Evolutionary conservation across 2,329 filamentous ascomycete species (phyloP), one percentile per base, ranked within the genome.

Genomic region (Dendryphion nanum): DNA sequence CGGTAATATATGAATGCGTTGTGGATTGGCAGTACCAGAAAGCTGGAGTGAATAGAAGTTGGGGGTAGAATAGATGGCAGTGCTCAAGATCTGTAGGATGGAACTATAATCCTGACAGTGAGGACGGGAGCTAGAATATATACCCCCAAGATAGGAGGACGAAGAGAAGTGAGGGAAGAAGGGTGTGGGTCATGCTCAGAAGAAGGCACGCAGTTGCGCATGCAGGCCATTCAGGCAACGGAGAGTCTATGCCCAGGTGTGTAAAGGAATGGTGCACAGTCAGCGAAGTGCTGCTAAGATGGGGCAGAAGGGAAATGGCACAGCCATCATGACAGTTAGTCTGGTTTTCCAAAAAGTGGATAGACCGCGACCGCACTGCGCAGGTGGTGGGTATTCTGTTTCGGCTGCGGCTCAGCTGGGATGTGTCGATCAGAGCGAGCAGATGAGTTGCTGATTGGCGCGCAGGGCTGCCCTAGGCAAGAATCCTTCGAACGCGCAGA

Each of bases 161-260:
- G 37, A 44, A 37, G 47, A 42, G 48, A 37, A 42, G 48, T 47
- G 28, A 44, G 10, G 41, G 49, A 38, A 40, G 41, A 34, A 38
- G 36, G 44, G 36, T 42, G 50, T 57, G 50, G 50, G 53, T 52
- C 50, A 50, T 40, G 54, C 43, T 52, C 13, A 43, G 44, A 45
- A 50, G 51, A 45, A 50, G 51, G 49, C 53, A 55, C 50, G 37
- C 44, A 42, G 41, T 56, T 43, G 44, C 47, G 45, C 48, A 45
- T 59, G 58, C 59, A 62, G 50, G 50, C 53, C 48, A 48, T 42
- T 55, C 50, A 63, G 59, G 60, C 59, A 63, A 54, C 58, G 55
- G 52, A 48, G 49, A 47, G 37, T 8, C 10, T 8, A n/a, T 26
- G 23, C 23, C 53, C 47, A 50, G 51, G 45, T 26, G 23, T 56